These are phyloP conservation scores for Dissophora ornata DNA, from an alignment of 192 early-diverging fungal genomes.

Conservation along the genomic window DNA sequence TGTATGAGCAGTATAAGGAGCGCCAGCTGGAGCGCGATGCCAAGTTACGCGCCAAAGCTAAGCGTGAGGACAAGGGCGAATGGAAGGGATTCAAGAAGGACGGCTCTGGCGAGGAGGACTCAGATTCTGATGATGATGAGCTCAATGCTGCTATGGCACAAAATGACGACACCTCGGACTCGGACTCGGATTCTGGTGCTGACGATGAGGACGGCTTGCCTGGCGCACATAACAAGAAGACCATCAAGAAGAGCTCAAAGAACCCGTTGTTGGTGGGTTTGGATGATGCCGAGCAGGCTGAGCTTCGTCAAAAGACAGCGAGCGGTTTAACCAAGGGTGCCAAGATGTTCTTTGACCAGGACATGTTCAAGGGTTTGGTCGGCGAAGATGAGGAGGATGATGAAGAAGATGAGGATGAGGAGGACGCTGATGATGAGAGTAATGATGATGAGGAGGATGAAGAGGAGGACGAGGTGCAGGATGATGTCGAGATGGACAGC, in stretches of 20 bases:
- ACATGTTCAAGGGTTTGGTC: conserved; percentile 82
- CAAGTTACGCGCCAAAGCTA: conserved; percentile 75
- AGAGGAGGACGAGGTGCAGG: conserved; percentile 46
- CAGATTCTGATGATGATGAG: conserved; percentile 47
- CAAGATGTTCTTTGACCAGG: conserved; percentile 96
- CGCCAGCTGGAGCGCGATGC: conserved; percentile 82
- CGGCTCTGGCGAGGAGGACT: conserved; percentile 52
- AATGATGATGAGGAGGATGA: conserved; percentile 56
- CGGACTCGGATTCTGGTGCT: conserved; percentile 55
- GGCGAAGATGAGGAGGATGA: conserved; percentile 65
- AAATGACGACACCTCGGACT: conserved; percentile 39
- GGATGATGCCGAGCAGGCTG: conserved; percentile 65
- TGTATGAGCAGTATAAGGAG: conserved; percentile 79
- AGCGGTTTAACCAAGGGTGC: conserved; percentile 83
- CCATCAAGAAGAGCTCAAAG: conserved; percentile 57
- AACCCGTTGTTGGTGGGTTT: conserved; percentile 64
- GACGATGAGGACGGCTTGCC: conserved; percentile 58
- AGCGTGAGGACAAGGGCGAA: conserved; percentile 74
- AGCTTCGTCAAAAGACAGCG: conserved; percentile 55
- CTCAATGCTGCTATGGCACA: conserved; percentile 9
- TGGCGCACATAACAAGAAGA: conserved; percentile 30
- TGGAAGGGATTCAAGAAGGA: conserved; percentile 73
- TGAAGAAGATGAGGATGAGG: conserved; percentile 65
- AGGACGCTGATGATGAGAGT: conserved; percentile 49
- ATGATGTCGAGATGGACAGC: conserved; percentile 49